Evolutionary conservation across 257 asterid genomes (phyloP), one percentile per base, ranked within the genome.

Genomic region (Nicotiana attenuata): DNA sequence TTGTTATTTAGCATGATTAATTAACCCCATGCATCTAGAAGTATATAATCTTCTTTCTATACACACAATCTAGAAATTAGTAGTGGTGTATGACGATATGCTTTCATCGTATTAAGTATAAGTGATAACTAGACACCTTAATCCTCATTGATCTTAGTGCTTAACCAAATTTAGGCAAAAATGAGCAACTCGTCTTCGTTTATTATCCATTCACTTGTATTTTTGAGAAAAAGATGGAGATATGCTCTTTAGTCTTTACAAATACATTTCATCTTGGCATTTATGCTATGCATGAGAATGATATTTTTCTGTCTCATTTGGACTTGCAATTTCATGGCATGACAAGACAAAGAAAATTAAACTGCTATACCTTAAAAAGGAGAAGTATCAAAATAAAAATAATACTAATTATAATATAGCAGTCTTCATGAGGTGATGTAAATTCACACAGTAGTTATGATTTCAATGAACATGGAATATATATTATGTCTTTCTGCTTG

Each of bases 131-230:
- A 47, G 24, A 9, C 63, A 73, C 81, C 75, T 83, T 67, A 63
- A 78, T 63, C 50, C 80, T 53, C 82, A 71, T 84, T 60, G 81
- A 84, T 87, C 80, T 79, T 87, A 77, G 65, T 91, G 94, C 78
- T 65, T 83, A 82, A 53, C 90, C 85, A 84, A 41, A 71, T 83
- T 68, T 83, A 82, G 90, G 65, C 63, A 85, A 87, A 29, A 86
- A 78, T 65, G 24, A 82, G 68, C 80, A 55, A 71, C 60, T 77
- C 78, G 26, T 84, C 88, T 82, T 78, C 82, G 19, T 75, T 69
- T 80, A 76, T 66, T 81, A 65, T 82, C 87, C 55, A 82, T 47
- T 77, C 85, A 82, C 61, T 87, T 78, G 73, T 81, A 69, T 68
- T 69, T 55, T 63, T 65, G 28, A 56, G 56, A 81, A 68, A 84